Conservation (phyloP, 108 stramenopile species). For the Licmophora abbreviata region DNA sequence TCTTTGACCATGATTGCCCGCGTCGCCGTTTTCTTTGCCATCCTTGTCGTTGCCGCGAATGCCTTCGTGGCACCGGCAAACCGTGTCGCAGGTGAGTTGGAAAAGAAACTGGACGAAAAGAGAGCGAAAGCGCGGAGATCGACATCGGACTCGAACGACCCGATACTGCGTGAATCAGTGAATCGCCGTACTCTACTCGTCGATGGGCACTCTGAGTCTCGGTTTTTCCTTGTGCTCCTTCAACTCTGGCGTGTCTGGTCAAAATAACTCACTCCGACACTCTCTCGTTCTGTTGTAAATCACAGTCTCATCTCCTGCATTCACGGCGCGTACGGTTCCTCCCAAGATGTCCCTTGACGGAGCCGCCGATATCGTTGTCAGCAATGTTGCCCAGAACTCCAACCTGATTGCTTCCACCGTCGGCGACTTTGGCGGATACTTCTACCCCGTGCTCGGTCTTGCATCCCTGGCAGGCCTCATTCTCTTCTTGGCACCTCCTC, state of each 20-base stretch:
- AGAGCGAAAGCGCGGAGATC: not conserved
- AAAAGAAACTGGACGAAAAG: not conserved
- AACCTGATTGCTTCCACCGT: conserved; percentile 64
- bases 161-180: conserved; percentile 5
- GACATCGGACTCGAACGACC: not conserved
- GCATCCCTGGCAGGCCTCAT: conserved; percentile 63
- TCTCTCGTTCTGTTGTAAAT: conserved; percentile 2
- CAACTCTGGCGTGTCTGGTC: not conserved
- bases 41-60: conserved; percentile 67
- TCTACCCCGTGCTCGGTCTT: conserved; percentile 79
- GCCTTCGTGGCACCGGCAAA: conserved; percentile 77
- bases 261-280: not conserved
- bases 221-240: not conserved
- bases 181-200: not conserved
- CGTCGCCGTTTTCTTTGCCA: conserved; percentile 60
- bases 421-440: conserved; percentile 62
- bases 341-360: conserved; percentile 68
- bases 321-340: conserved; percentile 28
- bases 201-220: not conserved
- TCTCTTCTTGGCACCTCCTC: conserved; percentile 80
- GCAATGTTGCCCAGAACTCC: conserved; percentile 40
- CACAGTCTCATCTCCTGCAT: conserved; percentile 24
- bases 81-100: conserved; percentile 37
- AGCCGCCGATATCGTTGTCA: conserved; percentile 42
- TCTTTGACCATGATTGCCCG: conserved; percentile 27